A percentile compares a stretch with the other conserved stretches of the same genome.
phyloP scores from a whole-genome alignment of 257 asterid species.

The Solanum chmielewskii region DNA sequence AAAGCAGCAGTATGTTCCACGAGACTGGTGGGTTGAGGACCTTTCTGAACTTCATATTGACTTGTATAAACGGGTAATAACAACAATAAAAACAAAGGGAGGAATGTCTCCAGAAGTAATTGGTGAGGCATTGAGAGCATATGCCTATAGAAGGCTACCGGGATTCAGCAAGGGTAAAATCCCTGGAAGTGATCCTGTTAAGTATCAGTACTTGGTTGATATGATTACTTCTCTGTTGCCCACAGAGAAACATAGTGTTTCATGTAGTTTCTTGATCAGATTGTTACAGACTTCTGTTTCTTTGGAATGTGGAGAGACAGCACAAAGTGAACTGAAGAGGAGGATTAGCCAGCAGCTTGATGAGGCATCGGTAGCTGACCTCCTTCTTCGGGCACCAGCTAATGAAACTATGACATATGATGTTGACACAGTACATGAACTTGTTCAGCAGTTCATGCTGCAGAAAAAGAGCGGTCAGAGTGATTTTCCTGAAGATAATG shows the following conservation, averaged over 20 bases:
- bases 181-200: slow-evolving; percentile 36
- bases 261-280: slow-evolving; percentile 54
- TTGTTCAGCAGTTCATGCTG: slow-evolving; percentile 58
- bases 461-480: slow-evolving; percentile 25
- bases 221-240: slow-evolving; percentile 46
- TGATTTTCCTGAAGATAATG: slow-evolving; percentile 18
- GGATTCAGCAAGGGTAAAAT: slow-evolving; percentile 38
- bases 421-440: slow-evolving; percentile 36
- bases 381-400: slow-evolving; percentile 35
- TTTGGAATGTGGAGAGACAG: slow-evolving; percentile 49
- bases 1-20: slow-evolving; percentile 51
- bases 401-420: slow-evolving; percentile 40
- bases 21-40: slow-evolving; percentile 96
- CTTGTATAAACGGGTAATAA: slow-evolving; percentile 48
- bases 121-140: slow-evolving; percentile 66
- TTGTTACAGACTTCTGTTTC: slow-evolving; percentile 46
- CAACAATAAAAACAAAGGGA: slow-evolving; percentile 51
- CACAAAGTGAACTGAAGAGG: slow-evolving; percentile 33
- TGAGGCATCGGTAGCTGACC: slow-evolving; percentile 53
- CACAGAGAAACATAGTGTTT: slow-evolving; percentile 27
- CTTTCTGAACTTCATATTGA: slow-evolving; percentile 71
- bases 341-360: slow-evolving; percentile 53
- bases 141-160: slow-evolving; percentile 43
- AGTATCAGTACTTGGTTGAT: slow-evolving; percentile 51
- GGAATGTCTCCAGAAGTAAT: slow-evolving; percentile 39